These are phyloP conservation scores for Lachnellula arida DNA, from an alignment of 2,329 filamentous ascomycete species.

Conservation along the genomic window DNA sequence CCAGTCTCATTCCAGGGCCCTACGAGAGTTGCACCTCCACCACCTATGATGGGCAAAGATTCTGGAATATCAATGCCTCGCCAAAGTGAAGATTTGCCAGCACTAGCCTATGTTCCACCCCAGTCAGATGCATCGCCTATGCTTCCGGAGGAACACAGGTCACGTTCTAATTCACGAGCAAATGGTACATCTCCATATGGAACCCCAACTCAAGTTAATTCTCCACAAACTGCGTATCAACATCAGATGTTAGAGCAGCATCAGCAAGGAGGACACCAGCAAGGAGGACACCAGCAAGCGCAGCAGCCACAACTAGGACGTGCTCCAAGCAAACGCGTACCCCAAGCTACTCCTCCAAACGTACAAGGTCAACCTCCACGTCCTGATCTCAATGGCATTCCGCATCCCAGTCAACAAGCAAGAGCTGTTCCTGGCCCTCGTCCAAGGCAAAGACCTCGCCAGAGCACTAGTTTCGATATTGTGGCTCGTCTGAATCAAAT, in stretches of 20 bases:
- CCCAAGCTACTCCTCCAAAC: conserved; percentile 46
- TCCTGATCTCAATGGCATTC: conserved; percentile 35
- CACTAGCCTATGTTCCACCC: conserved; percentile 30
- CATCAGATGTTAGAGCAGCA: conserved; percentile 72
- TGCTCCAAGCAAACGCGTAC: conserved; percentile 67
- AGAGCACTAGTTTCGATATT: conserved; percentile 78
- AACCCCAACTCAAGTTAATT: conserved; percentile 19
- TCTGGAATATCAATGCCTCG: conserved; percentile 60
- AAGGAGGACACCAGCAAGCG: conserved; percentile 47
- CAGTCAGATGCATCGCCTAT: conserved; percentile 39
- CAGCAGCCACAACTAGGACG: conserved; percentile 72
- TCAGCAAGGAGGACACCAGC: conserved; percentile 55
- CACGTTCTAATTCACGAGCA: conserved; percentile 62
- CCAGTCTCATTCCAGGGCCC: conserved; percentile 69
- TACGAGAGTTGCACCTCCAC: conserved; percentile 51
- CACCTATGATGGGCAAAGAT: conserved; percentile 55
- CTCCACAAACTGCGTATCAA: conserved; percentile 46
- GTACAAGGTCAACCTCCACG: conserved; percentile 46
- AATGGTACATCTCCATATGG: conserved; percentile 44
- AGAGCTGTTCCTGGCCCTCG: conserved; percentile 52
- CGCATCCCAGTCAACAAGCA: conserved; percentile 32
- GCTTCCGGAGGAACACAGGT: conserved; percentile 63
- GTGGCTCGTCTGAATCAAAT: conserved; percentile 80
- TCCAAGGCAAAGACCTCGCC: conserved; percentile 71
- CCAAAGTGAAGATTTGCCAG: conserved; percentile 49